phyloP scores from a whole-genome alignment of 1,284 basidiomycete genomes.

The Pascua sp. region DNA sequence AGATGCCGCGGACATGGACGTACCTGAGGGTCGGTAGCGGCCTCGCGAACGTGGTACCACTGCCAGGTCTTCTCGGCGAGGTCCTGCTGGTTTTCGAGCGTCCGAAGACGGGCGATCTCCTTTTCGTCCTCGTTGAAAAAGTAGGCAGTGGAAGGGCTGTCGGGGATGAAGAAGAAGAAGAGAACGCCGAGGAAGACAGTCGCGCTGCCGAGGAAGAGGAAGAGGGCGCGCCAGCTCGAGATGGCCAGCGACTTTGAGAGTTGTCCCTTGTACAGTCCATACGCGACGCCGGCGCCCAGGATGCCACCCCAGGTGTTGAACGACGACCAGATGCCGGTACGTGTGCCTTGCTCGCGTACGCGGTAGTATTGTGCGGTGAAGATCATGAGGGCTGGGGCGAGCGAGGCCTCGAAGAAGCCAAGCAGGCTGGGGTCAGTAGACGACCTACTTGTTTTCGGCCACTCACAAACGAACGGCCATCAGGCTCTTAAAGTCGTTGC shows the following conservation, averaged over 20 bases:
- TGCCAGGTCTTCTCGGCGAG: conserved; percentile 26
- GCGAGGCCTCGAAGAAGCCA: conserved; percentile 10
- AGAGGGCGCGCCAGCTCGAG: conserved; percentile 20
- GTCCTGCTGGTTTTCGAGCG: conserved; percentile 29
- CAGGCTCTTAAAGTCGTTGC: conserved; percentile 16
- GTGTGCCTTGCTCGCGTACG: conserved; percentile 9
- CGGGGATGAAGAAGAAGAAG: conserved; percentile 28
- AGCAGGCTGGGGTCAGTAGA: conserved; percentile 1
- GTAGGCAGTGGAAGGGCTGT: conserved; percentile 22
- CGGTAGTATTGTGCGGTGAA: conserved; percentile 22
- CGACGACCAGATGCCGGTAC: conserved; percentile 17
- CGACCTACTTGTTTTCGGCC: background rate
- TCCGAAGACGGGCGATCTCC: conserved; percentile 29
- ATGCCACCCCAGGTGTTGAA: conserved; percentile 20
- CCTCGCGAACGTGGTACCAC: conserved; percentile 26
- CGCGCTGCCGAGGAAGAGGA: conserved; percentile 20
- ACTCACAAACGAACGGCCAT: conserved; percentile 21
- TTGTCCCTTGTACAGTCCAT: conserved; percentile 16
- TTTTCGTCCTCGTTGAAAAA: conserved; percentile 29
- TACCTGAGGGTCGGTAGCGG: conserved; percentile 18
- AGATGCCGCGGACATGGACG: background rate
- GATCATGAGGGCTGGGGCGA: conserved; percentile 15
- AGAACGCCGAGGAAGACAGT: conserved; percentile 19
- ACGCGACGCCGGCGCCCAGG: conserved; percentile 19
- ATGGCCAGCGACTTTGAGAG: conserved; percentile 8